Percentiles rank a stretch among this genome's conserved stretches.
These are phyloP conservation scores for Inonotus obliquus DNA, from an alignment of 1,284 basidiomycete genomes.

Conservation along the genomic window DNA sequence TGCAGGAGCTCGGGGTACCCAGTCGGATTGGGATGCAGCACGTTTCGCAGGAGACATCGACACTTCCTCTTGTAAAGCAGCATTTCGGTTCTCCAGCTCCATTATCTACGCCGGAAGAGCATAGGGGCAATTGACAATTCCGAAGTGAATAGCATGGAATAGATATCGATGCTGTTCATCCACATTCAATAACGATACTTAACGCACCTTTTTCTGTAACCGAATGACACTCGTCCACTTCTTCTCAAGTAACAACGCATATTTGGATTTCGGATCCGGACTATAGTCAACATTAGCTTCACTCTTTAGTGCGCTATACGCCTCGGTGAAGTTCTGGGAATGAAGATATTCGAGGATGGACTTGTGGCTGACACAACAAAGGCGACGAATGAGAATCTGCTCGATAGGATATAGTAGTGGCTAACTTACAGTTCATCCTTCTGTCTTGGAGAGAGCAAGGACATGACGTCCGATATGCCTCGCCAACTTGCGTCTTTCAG, in stretches of 20 bases:
- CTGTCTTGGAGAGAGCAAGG: constrained; percentile 48
- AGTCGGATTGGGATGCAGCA: constrained; percentile 43
- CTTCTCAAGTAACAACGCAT: constrained; percentile 68
- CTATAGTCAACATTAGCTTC: constrained; percentile 50
- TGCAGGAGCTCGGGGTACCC: constrained; percentile 64
- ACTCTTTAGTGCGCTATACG: constrained; percentile 42
- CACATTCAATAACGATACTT: background rate
- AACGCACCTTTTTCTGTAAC: constrained; percentile 70
- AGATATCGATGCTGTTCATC: background rate
- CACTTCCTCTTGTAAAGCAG: constrained; percentile 59
- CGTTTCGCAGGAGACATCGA: constrained; percentile 36
- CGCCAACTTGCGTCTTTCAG: background rate
- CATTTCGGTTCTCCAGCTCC: constrained; percentile 66
- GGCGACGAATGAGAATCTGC: background rate
- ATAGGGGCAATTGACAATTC: background rate
- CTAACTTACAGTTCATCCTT: constrained; percentile 54
- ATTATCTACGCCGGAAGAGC: constrained; percentile 46
- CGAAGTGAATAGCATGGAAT: background rate
- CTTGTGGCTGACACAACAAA: constrained; percentile 39
- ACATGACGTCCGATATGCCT: constrained; percentile 8
- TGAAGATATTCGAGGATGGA: constrained; percentile 61
- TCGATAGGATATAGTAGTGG: background rate
- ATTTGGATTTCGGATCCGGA: constrained; percentile 58
- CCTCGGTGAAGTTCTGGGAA: constrained; percentile 39
- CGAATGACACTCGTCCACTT: constrained; percentile 82